A percentile compares a stretch with the other conserved stretches of the same genome.
phyloP scores from a whole-genome alignment of 345 rosid genomes.

The Gossypium turneri region DNA sequence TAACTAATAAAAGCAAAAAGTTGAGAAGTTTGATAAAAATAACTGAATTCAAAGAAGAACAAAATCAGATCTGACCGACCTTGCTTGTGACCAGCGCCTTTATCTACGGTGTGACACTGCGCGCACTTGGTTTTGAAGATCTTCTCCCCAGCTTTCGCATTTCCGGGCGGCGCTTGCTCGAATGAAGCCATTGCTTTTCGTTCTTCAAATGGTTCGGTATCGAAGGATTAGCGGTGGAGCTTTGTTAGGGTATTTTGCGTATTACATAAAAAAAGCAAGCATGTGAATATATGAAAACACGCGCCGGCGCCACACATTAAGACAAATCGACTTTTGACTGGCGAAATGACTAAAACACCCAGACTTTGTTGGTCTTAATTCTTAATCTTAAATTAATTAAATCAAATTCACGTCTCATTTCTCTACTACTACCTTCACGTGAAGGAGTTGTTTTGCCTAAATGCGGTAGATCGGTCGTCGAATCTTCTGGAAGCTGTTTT shows the following conservation, averaged over 20 bases:
- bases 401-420: too few species aligned
- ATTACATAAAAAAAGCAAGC: neutral
- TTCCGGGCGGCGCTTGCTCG: conserved; percentile 55
- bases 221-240: neutral
- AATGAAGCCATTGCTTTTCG: conserved; percentile 48
- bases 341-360: neutral
- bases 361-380: neutral
- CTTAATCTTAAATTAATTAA: too few species aligned
- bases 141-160: conserved; percentile 58
- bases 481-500: neutral
- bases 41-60: neutral
- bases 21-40: neutral
- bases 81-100: conserved; percentile 68
- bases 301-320: neutral
- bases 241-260: neutral
- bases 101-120: conserved; percentile 11
- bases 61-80: conserved; percentile 24
- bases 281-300: neutral
- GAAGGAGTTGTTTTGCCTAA: too few species aligned
- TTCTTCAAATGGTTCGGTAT: neutral
- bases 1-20: neutral
- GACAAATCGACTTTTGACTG: neutral
- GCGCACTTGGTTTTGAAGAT: conserved; percentile 67
- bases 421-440: too few species aligned
- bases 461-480: neutral